These are phyloP conservation scores for Aaosphaeria arxii DNA, from an alignment of 2,329 filamentous ascomycete genomes.

Conservation along the genomic window DNA sequence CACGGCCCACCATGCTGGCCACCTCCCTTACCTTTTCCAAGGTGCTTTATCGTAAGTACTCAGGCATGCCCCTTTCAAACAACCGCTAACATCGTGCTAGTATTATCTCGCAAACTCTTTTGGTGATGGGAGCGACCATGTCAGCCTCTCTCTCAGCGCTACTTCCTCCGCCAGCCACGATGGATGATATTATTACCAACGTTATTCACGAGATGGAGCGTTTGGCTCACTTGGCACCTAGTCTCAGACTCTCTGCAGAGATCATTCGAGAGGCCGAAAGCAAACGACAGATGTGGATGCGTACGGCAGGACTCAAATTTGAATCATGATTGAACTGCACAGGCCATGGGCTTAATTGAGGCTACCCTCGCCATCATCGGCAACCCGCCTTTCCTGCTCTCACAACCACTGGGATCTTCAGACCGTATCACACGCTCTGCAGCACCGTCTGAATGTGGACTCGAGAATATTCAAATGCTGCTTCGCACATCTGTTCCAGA, in stretches of 20 bases:
- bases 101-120: conserved; percentile 75
- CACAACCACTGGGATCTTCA: too few species aligned
- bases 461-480: too few species aligned
- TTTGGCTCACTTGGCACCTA: conserved; percentile 73
- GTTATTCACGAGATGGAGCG: conserved; percentile 74
- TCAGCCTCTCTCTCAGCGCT: conserved; percentile 68
- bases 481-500: too few species aligned
- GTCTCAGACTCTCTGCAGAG: conserved; percentile 71
- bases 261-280: conserved; percentile 76
- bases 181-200: conserved; percentile 75
- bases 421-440: too few species aligned
- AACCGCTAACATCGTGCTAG: conserved; percentile 41
- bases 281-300: conserved; percentile 61
- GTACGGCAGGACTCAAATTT: conserved; percentile 38
- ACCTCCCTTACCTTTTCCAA: conserved; percentile 85
- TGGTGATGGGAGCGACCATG: conserved; percentile 84
- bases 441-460: too few species aligned
- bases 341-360: too few species aligned
- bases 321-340: conserved; percentile 23
- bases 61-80: neutral
- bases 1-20: conserved; percentile 73
- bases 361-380: too few species aligned
- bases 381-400: too few species aligned
- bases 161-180: conserved; percentile 53
- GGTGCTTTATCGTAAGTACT: conserved; percentile 59